Percentiles rank a stretch among this genome's conserved stretches.
phyloP scores from a whole-genome alignment of 495 filamentous ascomycete genomes.

The Aspergillus sclerotioniger region DNA sequence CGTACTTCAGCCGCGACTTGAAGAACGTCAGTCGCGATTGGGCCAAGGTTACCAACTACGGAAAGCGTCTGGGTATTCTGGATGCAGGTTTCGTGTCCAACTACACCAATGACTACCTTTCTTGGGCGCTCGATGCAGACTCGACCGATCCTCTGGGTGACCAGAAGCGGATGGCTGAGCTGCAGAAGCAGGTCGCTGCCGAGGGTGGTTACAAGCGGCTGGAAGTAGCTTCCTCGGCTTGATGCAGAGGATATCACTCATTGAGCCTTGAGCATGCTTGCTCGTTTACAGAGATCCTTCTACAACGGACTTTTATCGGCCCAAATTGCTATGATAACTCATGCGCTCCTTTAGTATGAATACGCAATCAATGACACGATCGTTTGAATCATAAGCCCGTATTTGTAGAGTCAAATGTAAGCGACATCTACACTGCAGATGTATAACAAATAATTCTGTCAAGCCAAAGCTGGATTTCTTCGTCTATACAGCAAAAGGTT shows the following conservation, averaged over 20 bases:
- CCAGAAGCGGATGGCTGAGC: slow-evolving; percentile 62
- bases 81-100: slow-evolving; percentile 57
- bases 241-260: not conserved
- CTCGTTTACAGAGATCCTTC: not conserved
- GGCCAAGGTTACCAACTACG: slow-evolving; percentile 67
- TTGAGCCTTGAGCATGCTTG: not conserved
- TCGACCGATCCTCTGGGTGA: slow-evolving; percentile 61
- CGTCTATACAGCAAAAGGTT: too few relatives aligned
- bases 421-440: not conserved
- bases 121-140: slow-evolving; percentile 59
- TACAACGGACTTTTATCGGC: not conserved
- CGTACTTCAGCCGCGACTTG: slow-evolving; percentile 67
- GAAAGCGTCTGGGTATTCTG: slow-evolving; percentile 62
- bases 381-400: not conserved
- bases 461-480: too few relatives aligned
- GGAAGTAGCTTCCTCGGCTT: slow-evolving; percentile 34
- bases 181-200: slow-evolving; percentile 57
- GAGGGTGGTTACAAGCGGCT: slow-evolving; percentile 47
- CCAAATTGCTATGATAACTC: not conserved
- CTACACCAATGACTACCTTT: slow-evolving; percentile 64
- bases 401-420: not conserved
- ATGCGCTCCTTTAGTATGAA: not conserved
- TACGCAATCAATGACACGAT: not conserved
- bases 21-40: slow-evolving; percentile 70
- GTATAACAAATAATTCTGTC: too few relatives aligned